Base-by-base conservation (phyloP, 2,329 filamentous ascomycete genomes). In the Fusarium tjaetaba region DNA sequence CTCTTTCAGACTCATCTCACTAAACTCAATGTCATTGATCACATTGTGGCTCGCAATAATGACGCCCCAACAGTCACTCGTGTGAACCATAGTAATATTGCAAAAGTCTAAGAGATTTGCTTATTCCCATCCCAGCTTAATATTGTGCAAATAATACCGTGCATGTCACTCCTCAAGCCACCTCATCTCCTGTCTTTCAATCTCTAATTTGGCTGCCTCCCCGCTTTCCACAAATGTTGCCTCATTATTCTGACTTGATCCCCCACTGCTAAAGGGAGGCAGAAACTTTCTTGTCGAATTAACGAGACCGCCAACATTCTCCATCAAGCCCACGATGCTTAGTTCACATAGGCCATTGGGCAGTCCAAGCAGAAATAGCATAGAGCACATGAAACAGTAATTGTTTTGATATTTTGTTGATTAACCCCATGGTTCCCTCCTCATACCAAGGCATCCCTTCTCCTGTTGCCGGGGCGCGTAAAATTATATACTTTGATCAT, bases 401-500 rank as follows among this genome's bases (percentile, higher is more conserved):
- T 61, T 71, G 46, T 49, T 73, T 72, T 65, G 38, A 55, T 53
- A 68, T 66, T 73, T 67, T 67, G 43, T 64, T 66, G 48, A 76
- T 72, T 72, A 69, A 64, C 55, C 58, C 63, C 41, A 58, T 66
- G 39, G 46, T 58, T 48, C 60, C 60, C 43, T 39, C 46, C 61
- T 51, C 49, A 53, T 43, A 52, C 34, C 56, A 46, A 45, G 58
- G 53, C 55, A 61, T 57, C 53, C 59, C 66, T 55, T 36, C 74
- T 62, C 55, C 45, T 71, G 61, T 61, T 65, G 45, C 39, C 30
- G 46, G 63, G 72, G 55, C 42, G 63, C 61, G 45, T 59, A 46
- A 38, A 56, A 75, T 73, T 77, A 78, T 78, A 62, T 78, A 76
- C 65, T 69, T 51, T 71, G 38, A 64, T 76, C 71, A 58, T 78